These are phyloP conservation scores for Elaeis oleifera DNA, from an alignment of 202 grass and related monocot genomes.

Conservation along the genomic window DNA sequence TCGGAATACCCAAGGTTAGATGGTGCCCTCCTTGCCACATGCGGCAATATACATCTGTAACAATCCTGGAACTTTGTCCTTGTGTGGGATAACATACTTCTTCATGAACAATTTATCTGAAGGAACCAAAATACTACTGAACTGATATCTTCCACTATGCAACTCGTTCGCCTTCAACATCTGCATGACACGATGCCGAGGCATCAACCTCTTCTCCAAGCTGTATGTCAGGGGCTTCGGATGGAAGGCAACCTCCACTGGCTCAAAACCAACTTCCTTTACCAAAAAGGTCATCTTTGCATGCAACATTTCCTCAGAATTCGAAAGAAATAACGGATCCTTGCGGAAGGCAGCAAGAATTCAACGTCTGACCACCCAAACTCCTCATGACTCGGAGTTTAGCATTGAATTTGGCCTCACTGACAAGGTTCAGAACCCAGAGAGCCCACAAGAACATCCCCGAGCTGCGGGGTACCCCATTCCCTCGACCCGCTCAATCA, in stretches of 20 bases:
- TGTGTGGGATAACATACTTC: too few species aligned
- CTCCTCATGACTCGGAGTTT: background rate
- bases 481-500: constrained; percentile 19
- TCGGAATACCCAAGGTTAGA: too few species aligned
- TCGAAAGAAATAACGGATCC: background rate
- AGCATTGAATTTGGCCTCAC: background rate
- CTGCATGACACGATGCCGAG: too few species aligned
- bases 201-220: too few species aligned
- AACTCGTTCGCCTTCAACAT: too few species aligned
- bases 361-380: background rate
- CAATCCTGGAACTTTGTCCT: too few species aligned
- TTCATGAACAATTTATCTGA: too few species aligned
- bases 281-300: constrained; percentile 16
- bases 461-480: constrained; percentile 3
- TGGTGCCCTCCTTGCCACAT: too few species aligned
- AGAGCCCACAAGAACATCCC: constrained; percentile 22
- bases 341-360: background rate
- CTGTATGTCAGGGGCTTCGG: background rate
- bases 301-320: background rate
- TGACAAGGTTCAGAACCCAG: background rate
- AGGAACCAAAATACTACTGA: too few species aligned
- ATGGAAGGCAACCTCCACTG: constrained; percentile 9
- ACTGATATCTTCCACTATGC: too few species aligned
- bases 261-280: constrained; percentile 21
- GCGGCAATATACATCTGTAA: too few species aligned